Evolutionary conservation across 306 rosid genomes (phyloP).

Genomic region (Malus orientalis): DNA sequence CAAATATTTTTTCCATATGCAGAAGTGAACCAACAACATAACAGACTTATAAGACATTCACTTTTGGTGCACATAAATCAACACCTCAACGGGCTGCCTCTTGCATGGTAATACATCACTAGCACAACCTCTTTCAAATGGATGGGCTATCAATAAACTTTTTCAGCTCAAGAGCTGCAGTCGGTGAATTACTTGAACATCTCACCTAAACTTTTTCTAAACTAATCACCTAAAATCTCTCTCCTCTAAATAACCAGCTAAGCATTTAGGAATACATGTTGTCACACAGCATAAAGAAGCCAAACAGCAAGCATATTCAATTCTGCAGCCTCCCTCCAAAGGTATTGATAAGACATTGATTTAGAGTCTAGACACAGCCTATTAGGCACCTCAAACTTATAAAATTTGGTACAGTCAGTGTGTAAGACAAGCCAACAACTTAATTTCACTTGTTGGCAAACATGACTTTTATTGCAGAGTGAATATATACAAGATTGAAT

Average conservation of each 20-base stretch:
- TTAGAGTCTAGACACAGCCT: not conserved
- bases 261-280: not conserved
- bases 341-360: not conserved
- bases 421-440: not conserved
- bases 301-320: not conserved
- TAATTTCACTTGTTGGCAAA: not conserved
- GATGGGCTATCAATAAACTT: not conserved
- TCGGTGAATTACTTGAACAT: not conserved
- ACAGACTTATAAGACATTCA: not conserved
- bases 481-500: not conserved
- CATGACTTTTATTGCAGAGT: not conserved
- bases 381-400: not conserved
- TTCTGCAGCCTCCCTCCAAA: not conserved
- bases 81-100: not conserved
- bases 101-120: not conserved
- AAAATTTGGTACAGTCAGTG: not conserved
- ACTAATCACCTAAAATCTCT: not conserved
- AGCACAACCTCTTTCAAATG: not conserved
- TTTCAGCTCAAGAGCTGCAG: not conserved
- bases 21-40: not conserved
- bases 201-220: not conserved
- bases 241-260: not conserved
- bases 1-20: not conserved
- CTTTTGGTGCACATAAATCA: not conserved
- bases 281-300: not conserved